Base-by-base conservation (phyloP, 1,284 basidiomycete genomes). In the Ceratobasidium sp. region DNA sequence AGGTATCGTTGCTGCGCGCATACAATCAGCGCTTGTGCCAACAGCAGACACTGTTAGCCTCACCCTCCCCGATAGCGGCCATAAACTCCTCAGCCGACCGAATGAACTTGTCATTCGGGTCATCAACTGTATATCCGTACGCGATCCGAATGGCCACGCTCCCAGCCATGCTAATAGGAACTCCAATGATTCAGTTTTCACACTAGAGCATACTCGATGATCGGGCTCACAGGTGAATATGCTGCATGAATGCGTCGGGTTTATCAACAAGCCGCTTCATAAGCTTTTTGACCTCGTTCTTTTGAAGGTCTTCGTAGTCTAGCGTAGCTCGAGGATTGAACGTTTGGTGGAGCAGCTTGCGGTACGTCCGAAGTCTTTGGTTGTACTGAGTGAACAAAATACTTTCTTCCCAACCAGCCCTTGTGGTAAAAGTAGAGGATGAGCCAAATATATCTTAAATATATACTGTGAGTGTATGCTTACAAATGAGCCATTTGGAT, bases 281-380 rank as follows among this genome's bases (percentile, higher is more conserved):
- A 56, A 73, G 59, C 50, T 75, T 57, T 45, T 36, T 41, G 6
- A 69, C 53, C 24, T 71, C 65, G 19, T 63, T 41, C 19, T 62
- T 74, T 53, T 74, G 73, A 47, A 76, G 62, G 15, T 60, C 54
- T 14, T 65, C 50, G 59, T 65, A 76, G 29, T 76, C 75, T 22
- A 62, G 36, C 8, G 74, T 74, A 3, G 66, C 66, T 7, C 65
- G 65, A 6, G 75, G 60, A 31, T 74, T 66, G 24, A 76, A 57
- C 11, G 73, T 74, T 63, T 76, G 75, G 29, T 74, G 66, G 6
- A 76, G 44, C 0, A 76, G 60, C 57, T 51, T 69, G 7, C 75
- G 57, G 33, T 74, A 72, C 41, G 59, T 74, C 15, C 73, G 72
- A 19, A 67, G 69, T 45, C 65, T 63, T 51, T 63, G 75, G 17